phyloP scores from a whole-genome alignment of 176 grass and related monocot genomes.

The Zizania latifolia region DNA sequence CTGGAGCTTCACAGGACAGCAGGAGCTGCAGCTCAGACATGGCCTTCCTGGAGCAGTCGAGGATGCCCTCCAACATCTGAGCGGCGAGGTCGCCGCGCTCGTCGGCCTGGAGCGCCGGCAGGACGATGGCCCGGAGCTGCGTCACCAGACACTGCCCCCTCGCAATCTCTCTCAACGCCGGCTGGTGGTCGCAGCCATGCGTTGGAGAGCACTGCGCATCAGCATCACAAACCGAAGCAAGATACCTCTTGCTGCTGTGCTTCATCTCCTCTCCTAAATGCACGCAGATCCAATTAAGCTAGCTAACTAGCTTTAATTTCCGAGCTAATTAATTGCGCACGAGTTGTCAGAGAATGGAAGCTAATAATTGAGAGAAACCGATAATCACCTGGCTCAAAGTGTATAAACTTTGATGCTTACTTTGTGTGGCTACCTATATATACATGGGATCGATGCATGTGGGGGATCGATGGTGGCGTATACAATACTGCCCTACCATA shows the following conservation, averaged over 20 bases:
- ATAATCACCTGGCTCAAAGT: too few species aligned
- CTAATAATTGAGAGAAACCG: not conserved
- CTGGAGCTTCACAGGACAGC: not conserved
- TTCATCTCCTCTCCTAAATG: not conserved
- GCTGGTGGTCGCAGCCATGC: not conserved
- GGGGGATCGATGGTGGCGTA: too few species aligned
- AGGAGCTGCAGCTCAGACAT: conserved; percentile 23
- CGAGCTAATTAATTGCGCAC: too few species aligned
- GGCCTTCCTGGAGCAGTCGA: conserved; percentile 37
- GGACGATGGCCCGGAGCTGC: conserved; percentile 35
- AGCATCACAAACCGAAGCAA: not conserved
- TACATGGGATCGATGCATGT: too few species aligned
- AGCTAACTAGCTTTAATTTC: too few species aligned
- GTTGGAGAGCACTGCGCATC: too few species aligned
- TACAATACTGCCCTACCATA: too few species aligned
- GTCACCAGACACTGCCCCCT: conserved; percentile 34
- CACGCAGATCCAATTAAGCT: not conserved
- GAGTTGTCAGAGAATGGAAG: not conserved
- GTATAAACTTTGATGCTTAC: too few species aligned
- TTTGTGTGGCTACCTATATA: too few species aligned
- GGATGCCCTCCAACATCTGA: conserved; percentile 28
- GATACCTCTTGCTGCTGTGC: not conserved
- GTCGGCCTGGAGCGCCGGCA: conserved; percentile 32
- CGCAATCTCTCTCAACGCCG: conserved; percentile 35
- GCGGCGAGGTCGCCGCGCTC: not conserved